Evolutionary conservation across 2,329 filamentous ascomycete species (phyloP), one percentile per base, ranked within the genome.

Genomic region (Cladosporium sp.): DNA sequence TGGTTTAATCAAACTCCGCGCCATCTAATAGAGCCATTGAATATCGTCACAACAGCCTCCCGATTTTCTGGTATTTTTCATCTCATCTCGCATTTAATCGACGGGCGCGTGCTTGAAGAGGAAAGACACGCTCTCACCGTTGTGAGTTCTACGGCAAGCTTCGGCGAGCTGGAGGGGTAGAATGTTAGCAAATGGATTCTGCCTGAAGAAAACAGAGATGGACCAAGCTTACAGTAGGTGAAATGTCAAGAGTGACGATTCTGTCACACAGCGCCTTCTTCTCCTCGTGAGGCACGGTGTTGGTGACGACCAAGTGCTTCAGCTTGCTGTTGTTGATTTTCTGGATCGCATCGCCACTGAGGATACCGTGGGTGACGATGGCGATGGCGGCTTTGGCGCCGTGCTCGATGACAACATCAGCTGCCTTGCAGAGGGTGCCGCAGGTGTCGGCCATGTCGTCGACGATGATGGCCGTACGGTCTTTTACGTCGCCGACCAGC

Each of bases 401-500:
- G 64, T 96, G 86, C 61, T 89, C 80, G 69, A 92, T 88, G 47
- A 97, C 82, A 0, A 91, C 92, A 51, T 89, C 85, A 13, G 92
- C 93, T 2, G 91, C 93, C 74, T 97, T 97, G 68, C 79, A 82
- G 11, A 88, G 76, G 1, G 89, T 96, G 59, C 90, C 90, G 69
- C 91, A 96, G 3, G 92, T 96, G 67, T 97, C 92, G 27, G 91
- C 91, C 89, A 97, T 96, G 68, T 97, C 92, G 68, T 97, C 92
- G 42, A 99, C 92, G 43, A 99, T 84, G 65, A 99, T 96, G 54
- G 92, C 92, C 24, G 92, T 85, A 74, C 93, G 93, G 73, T 88
- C 88, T 59, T 84, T 80, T 41, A 97, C 93, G 58, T 95, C 90
- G 59, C 93, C 93, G 44, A 97, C 92, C n/a, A 99, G 85, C 1